Conservation (phyloP, 2,329 filamentous ascomycete species). For the Penicillium capsulatum region DNA sequence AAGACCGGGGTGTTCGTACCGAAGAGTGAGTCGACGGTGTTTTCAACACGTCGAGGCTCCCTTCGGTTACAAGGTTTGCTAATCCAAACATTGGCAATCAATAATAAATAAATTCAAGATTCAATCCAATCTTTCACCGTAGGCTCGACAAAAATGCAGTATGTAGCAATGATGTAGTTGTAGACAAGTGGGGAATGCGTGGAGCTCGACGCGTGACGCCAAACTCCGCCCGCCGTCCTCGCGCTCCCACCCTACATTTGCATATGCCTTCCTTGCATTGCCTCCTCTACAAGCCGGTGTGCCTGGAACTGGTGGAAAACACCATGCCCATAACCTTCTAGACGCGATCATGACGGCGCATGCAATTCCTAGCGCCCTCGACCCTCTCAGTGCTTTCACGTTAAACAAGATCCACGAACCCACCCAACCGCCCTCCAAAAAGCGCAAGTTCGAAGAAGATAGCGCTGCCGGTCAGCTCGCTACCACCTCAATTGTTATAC, state of each 20-base stretch:
- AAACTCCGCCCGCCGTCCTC: slow-evolving; percentile 10
- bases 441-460: slow-evolving; percentile 30
- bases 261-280: background rate
- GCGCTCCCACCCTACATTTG: background rate
- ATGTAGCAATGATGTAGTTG: background rate
- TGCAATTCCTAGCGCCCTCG: slow-evolving; percentile 28
- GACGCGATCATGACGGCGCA: slow-evolving; percentile 38
- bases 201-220: slow-evolving; percentile 28
- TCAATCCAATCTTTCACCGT: no score
- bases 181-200: slow-evolving; percentile 8
- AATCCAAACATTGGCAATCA: slow-evolving; percentile 40
- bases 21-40: slow-evolving; percentile 3
- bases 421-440: slow-evolving; percentile 28
- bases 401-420: slow-evolving; percentile 31
- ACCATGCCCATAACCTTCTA: slow-evolving; percentile 23
- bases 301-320: background rate
- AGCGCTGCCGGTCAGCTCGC: slow-evolving; percentile 17
- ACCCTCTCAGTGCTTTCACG: slow-evolving; percentile 32
- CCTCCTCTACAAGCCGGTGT: background rate
- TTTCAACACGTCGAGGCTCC: slow-evolving; percentile 3
- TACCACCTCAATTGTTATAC: slow-evolving; percentile 30
- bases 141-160: no score
- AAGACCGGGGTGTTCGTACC: background rate
- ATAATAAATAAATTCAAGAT: slow-evolving; percentile 23
- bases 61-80: slow-evolving; percentile 22